Conservation (phyloP, 371 early-diverging fungal species). For the Furculomyces boomerangus region DNA sequence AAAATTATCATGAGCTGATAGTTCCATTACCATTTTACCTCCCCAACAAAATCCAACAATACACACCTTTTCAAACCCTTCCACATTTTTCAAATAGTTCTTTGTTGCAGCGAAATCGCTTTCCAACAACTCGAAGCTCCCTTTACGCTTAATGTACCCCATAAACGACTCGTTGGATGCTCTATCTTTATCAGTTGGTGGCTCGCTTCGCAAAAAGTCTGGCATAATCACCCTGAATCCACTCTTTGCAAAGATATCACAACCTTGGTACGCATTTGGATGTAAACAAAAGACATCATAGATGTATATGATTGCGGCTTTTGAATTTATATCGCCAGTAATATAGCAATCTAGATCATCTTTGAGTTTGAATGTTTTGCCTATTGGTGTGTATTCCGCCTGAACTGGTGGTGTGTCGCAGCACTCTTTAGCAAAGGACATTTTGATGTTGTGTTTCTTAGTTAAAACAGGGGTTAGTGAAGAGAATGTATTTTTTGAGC, state of each 20-base stretch:
- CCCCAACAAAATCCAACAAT: slow-evolving; percentile 54
- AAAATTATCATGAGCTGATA: slow-evolving; percentile 12
- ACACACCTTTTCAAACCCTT: slow-evolving; percentile 26
- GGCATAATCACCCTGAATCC: slow-evolving; percentile 46
- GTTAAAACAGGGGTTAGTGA: too few relatives aligned
- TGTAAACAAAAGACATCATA: slow-evolving; percentile 28
- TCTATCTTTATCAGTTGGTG: slow-evolving; percentile 16
- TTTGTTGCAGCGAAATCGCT: slow-evolving; percentile 22
- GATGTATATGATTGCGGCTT: slow-evolving; percentile 23
- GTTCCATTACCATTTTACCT: slow-evolving; percentile 24
- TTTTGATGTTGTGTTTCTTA: too few relatives aligned
- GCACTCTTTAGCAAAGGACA: slow-evolving; percentile 36
- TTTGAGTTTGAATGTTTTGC: slow-evolving; percentile 25
- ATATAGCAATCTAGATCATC: slow-evolving; percentile 23
- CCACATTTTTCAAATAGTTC: slow-evolving; percentile 19
- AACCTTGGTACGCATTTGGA: slow-evolving; percentile 37
- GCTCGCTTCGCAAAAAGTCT: slow-evolving; percentile 37
- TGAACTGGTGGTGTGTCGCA: slow-evolving; percentile 41
- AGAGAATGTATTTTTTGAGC: too few relatives aligned
- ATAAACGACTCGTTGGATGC: slow-evolving; percentile 15
- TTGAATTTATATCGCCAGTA: slow-evolving; percentile 15
- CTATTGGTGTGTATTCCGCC: slow-evolving; percentile 32
- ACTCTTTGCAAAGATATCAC: slow-evolving; percentile 36
- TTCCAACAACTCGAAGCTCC: slow-evolving; percentile 18
- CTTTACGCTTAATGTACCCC: slow-evolving; percentile 21